Conservation (phyloP, 257 asterid species). For the Solanum sejunctum region DNA sequence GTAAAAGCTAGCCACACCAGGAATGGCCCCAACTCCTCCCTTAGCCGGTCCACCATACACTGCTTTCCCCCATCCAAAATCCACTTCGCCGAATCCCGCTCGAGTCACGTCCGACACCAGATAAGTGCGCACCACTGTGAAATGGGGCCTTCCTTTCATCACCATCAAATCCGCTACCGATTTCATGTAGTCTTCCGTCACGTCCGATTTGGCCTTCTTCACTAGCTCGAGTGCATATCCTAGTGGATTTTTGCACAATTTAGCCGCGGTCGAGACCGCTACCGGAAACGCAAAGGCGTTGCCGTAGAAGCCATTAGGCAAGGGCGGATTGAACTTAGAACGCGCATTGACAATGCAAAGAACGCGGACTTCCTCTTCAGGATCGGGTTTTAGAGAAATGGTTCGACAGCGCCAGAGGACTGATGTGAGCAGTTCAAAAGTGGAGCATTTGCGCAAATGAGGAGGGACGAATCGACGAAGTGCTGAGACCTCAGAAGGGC, state of each 20-base stretch:
- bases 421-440: constrained; percentile 22
- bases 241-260: constrained; percentile 11
- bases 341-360: constrained; percentile 14
- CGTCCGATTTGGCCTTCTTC: constrained; percentile 7
- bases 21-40: constrained; percentile 45
- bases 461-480: constrained; percentile 30
- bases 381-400: constrained; percentile 8
- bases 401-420: constrained; percentile 24
- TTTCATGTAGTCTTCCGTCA: constrained; percentile 19
- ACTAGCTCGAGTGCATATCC: constrained; percentile 19
- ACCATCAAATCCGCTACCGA: constrained; percentile 28
- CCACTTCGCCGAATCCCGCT: constrained; percentile 37
- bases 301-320: constrained; percentile 25
- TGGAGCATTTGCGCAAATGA: constrained; percentile 18
- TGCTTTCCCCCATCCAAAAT: constrained; percentile 60
- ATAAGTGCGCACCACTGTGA: constrained; percentile 20
- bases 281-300: constrained; percentile 22
- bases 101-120: constrained; percentile 38
- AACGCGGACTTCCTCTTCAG: constrained; percentile 20
- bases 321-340: not conserved
- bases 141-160: constrained; percentile 15
- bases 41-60: constrained; percentile 44
- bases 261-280: constrained; percentile 15
- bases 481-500: constrained; percentile 27
- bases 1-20: constrained; percentile 36